Evolutionary conservation across 1,139 yeast genomes (phyloP).

Genomic region (Suhomyces bokatorum): DNA sequence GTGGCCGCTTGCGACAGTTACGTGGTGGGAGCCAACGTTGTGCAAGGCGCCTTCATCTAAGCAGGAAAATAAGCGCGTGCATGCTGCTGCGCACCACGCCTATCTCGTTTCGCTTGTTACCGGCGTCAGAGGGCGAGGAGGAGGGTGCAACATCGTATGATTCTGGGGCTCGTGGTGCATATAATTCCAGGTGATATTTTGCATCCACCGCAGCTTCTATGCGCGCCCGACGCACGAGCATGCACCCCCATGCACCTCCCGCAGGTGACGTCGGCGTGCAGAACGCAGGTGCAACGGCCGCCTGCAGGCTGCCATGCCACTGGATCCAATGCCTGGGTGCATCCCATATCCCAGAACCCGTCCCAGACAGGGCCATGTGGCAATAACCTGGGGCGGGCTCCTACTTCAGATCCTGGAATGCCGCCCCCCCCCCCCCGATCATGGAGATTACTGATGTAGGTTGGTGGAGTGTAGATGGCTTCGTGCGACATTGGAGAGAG

Average conservation of each 20-base stretch:
- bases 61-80: conserved; percentile 1
- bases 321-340: no score
- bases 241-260: conserved; percentile 1
- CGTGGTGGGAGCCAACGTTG: conserved; percentile 1
- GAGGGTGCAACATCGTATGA: conserved; percentile 9
- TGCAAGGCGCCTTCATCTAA: neutral
- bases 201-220: conserved; percentile 7
- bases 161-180: conserved; percentile 5
- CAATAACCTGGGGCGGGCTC: no score
- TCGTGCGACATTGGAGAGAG: no score
- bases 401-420: no score
- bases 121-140: neutral
- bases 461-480: no score
- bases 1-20: conserved; percentile 1
- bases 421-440: neutral
- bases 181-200: conserved; percentile 2
- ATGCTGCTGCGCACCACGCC: conserved; percentile 2
- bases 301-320: no score
- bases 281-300: no score
- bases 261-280: no score
- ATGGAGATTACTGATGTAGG: no score
- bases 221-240: neutral
- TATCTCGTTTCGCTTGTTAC: conserved; percentile 5
- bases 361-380: no score
- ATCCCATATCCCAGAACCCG: no score